A percentile compares a stretch with the other conserved stretches of the same genome.
phyloP scores from a whole-genome alignment of 108 stramenopile species.

The Nannochloropsis gaditana region DNA sequence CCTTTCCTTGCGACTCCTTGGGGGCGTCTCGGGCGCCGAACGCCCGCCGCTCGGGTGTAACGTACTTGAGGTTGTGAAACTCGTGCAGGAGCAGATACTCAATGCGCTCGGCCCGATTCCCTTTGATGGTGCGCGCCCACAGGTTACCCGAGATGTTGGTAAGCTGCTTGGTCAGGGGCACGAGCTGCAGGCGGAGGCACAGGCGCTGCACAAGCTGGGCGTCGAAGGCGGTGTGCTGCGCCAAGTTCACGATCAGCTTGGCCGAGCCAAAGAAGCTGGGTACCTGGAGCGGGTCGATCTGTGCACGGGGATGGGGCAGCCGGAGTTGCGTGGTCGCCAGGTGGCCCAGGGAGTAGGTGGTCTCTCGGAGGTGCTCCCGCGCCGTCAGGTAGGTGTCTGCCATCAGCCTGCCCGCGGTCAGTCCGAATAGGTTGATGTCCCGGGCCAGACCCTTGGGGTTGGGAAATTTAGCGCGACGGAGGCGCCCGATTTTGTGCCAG shows the following conservation, averaged over 20 bases:
- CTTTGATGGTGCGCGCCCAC: slow-evolving; percentile 82
- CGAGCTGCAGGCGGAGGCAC: slow-evolving; percentile 67
- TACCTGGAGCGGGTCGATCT: slow-evolving; percentile 86
- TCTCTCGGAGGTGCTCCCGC: slow-evolving; percentile 86
- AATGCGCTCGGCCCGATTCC: slow-evolving; percentile 96
- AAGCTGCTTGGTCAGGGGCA: slow-evolving; percentile 93
- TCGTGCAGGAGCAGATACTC: slow-evolving; percentile 98
- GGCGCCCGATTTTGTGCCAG: slow-evolving; percentile 95
- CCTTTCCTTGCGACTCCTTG: background rate
- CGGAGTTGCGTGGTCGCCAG: slow-evolving; percentile 69
- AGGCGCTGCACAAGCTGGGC: slow-evolving; percentile 84
- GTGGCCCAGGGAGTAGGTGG: slow-evolving; percentile 82
- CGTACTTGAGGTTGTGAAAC: slow-evolving; percentile 88
- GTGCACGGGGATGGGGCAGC: slow-evolving; percentile 8
- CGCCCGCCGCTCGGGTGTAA: slow-evolving; percentile 69
- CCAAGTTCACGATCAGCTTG: slow-evolving; percentile 66
- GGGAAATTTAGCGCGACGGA: slow-evolving; percentile 68
- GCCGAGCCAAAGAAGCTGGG: slow-evolving; percentile 70
- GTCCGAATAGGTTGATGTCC: slow-evolving; percentile 23
- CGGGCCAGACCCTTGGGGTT: background rate
- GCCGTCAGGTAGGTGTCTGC: slow-evolving; percentile 91
- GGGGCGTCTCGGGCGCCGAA: background rate
- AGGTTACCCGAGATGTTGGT: slow-evolving; percentile 93
- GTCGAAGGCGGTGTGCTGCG: slow-evolving; percentile 78
- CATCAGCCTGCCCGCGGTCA: slow-evolving; percentile 77